Evolutionary conservation across 768 basidiomycete genomes (phyloP).

Genomic region (Leccinum broughii): DNA sequence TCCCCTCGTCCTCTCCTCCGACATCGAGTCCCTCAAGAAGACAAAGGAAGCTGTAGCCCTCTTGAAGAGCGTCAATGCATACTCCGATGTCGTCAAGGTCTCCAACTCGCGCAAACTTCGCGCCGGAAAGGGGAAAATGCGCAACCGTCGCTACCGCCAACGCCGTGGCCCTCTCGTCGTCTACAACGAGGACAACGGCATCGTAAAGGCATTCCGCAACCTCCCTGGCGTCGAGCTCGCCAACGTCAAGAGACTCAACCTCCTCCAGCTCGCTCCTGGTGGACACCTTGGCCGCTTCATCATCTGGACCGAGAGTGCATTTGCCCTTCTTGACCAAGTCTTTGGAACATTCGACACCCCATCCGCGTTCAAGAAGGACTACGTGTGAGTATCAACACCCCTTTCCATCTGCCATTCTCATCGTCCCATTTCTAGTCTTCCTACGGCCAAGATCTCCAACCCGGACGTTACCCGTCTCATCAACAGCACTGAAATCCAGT

Average conservation of each 20-base stretch:
- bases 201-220: slow-evolving; percentile 99
- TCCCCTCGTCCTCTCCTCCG: slow-evolving; percentile 83
- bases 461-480: slow-evolving; percentile 96
- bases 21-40: slow-evolving; percentile 87
- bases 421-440: slow-evolving; percentile 55
- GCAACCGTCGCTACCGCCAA: slow-evolving; percentile 95
- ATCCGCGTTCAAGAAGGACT: slow-evolving; percentile 87
- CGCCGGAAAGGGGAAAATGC: slow-evolving; percentile 96
- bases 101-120: slow-evolving; percentile 96
- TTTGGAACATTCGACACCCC: slow-evolving; percentile 93
- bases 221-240: slow-evolving; percentile 97
- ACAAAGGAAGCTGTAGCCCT: slow-evolving; percentile 96
- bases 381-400: slow-evolving; percentile 52
- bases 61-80: slow-evolving; percentile 86
- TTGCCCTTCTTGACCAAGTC: slow-evolving; percentile 88
- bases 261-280: slow-evolving; percentile 99
- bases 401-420: slow-evolving; percentile 1
- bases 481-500: slow-evolving; percentile 98
- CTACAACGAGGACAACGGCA: slow-evolving; percentile 96
- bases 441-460: slow-evolving; percentile 94
- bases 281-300: slow-evolving; percentile 98
- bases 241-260: slow-evolving; percentile 91
- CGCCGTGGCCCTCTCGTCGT: slow-evolving; percentile 96
- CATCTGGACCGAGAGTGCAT: slow-evolving; percentile 98
- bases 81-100: slow-evolving; percentile 93